Evolutionary conservation across 192 early-diverging fungal genomes (phyloP), one percentile per base, ranked within the genome.

Genomic region (Linnemannia schmuckeri): DNA sequence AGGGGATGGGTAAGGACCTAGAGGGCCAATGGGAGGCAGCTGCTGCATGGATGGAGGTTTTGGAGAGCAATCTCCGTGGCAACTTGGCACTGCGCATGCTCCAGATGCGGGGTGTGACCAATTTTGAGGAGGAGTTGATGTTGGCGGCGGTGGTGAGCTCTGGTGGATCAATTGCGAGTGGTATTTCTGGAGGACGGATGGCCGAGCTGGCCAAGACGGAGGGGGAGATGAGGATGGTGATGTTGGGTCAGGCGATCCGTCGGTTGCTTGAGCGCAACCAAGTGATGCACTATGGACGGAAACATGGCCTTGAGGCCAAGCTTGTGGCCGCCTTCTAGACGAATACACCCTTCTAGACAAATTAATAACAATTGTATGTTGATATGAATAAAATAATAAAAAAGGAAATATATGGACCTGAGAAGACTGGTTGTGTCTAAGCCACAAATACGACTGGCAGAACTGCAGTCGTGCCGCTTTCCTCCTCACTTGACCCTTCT

Each of bases 41-140:
- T 2, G 72, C 77, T 33, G 66, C 63, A 47, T 85, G 77, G 77
- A 85, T 85, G 82, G n/a, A 52, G 13, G 49, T 78, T 24, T 38
- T 87, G 42, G 85, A 87, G 52, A 74, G 22, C 22, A 22, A 30
- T 30, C 37, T 87, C 5, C 44, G 69, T 13, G 57, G 47, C 2
- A 87, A 87, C 68, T 74, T 52, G 52, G 15, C 46, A 6, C 63
- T 87, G 17, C 46, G 79, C 12, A 68, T 71, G 15, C 75, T 87
- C 49, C 75, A 74, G 44, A 70, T 87, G 75, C 63, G 79, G 0
- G 85, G 85, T 9, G 85, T 87, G n/a, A 87, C 79, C 41, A 77
- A 87, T 22, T 81, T 81, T 40, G 85, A 87, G 49, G 85, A 87
- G 22, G 79, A 81, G 68, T 22, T 87, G 70, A 68, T 55, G n/a